These are phyloP conservation scores for Hippophae tibetana DNA, from an alignment of 306 rosid genomes.

Conservation along the genomic window DNA sequence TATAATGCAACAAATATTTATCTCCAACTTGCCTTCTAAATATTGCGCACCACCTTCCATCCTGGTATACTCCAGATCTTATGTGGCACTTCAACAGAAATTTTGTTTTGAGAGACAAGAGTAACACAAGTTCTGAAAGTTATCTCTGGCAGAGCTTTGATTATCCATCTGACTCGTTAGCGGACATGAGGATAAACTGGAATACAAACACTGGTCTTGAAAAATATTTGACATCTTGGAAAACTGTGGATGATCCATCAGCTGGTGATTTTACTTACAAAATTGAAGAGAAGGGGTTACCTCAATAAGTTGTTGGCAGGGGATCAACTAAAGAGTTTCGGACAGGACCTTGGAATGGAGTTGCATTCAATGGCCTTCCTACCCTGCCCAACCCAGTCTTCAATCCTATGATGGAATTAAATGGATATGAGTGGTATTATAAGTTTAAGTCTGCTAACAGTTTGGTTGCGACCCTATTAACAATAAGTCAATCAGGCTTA, in stretches of 20 bases:
- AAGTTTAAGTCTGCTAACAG: no score
- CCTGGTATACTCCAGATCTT: no score
- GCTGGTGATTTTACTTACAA: slow-evolving; percentile 1
- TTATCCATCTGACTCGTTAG: slow-evolving; percentile 16
- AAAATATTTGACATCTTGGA: slow-evolving; percentile 12
- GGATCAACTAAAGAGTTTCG: background rate
- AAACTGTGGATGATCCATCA: slow-evolving; percentile 15
- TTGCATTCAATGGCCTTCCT: background rate
- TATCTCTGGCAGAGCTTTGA: slow-evolving; percentile 34
- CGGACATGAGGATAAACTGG: slow-evolving; percentile 17
- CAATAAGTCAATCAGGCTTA: background rate
- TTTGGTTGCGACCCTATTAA: background rate
- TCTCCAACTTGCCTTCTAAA: no score
- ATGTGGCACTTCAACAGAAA: no score
- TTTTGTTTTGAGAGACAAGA: slow-evolving; percentile 26
- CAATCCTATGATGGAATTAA: background rate
- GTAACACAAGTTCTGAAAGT: background rate
- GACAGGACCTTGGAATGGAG: slow-evolving; percentile 14
- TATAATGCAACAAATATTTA: no score
- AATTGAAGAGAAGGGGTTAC: background rate
- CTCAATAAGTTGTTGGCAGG: background rate
- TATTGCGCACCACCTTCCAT: no score
- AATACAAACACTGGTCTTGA: slow-evolving; percentile 4
- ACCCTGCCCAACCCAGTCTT: background rate
- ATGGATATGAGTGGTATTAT: slow-evolving; percentile 1